Conservation (phyloP, 306 rosid species). For the Morella rubra region DNA sequence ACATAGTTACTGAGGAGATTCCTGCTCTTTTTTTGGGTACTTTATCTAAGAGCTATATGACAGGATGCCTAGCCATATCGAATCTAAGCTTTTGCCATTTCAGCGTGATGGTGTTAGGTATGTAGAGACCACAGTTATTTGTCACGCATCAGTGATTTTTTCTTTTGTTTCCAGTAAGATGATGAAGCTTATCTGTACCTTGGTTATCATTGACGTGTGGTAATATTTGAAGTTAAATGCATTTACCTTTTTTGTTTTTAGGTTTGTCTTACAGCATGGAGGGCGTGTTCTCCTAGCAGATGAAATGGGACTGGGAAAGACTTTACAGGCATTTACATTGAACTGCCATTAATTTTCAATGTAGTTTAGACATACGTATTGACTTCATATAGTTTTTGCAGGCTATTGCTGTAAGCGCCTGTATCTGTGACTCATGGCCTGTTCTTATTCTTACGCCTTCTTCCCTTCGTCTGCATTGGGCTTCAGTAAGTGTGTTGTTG, state of each 20-base stretch:
- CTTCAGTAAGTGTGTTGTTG: slow-evolving; percentile 61
- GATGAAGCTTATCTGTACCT: background rate
- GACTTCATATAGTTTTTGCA: slow-evolving; percentile 39
- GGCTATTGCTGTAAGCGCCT: slow-evolving; percentile 94
- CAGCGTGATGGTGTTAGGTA: slow-evolving; percentile 98
- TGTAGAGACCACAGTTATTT: slow-evolving; percentile 15
- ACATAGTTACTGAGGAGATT: slow-evolving; percentile 25
- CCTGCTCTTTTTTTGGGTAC: slow-evolving; percentile 21
- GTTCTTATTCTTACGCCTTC: slow-evolving; percentile 89
- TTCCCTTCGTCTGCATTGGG: slow-evolving; percentile 93
- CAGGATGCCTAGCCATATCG: slow-evolving; percentile 64
- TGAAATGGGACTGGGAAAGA: slow-evolving; percentile 99
- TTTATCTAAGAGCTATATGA: slow-evolving; percentile 58
- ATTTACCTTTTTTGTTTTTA: slow-evolving; percentile 26
- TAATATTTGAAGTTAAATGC: slow-evolving; percentile 10
- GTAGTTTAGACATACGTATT: background rate
- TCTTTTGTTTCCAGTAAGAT: background rate
- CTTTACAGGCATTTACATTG: slow-evolving; percentile 69
- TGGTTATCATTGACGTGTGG: slow-evolving; percentile 13
- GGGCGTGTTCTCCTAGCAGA: slow-evolving; percentile 93
- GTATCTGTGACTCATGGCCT: slow-evolving; percentile 89
- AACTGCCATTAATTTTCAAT: slow-evolving; percentile 18
- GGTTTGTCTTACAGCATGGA: slow-evolving; percentile 94
- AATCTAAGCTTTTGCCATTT: slow-evolving; percentile 85
- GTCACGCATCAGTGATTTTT: slow-evolving; percentile 20